phyloP scores from a whole-genome alignment of 2,329 filamentous ascomycete species.

The Colletotrichum tofieldiae region DNA sequence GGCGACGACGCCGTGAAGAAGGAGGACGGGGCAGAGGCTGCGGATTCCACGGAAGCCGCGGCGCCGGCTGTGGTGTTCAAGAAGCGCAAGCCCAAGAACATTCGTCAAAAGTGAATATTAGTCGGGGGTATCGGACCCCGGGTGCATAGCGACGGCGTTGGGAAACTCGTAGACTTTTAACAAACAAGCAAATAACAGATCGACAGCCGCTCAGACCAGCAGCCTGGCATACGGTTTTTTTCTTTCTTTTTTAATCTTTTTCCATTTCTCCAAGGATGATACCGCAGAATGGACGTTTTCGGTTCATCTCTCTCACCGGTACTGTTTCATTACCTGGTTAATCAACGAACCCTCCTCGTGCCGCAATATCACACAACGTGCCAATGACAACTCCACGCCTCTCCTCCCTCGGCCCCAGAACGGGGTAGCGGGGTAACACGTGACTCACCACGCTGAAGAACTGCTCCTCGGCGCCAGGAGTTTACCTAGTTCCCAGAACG shows the following conservation, averaged over 20 bases:
- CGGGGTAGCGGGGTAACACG: conserved; percentile 19
- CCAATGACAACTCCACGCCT: not conserved
- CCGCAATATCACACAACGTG: not conserved
- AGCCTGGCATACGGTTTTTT: not conserved
- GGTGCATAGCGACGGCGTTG: conserved; percentile 34
- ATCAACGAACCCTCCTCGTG: not conserved
- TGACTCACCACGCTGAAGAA: conserved; percentile 6
- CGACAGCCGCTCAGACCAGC: not conserved
- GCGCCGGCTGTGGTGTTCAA: conserved; percentile 79
- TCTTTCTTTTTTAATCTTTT: not conserved
- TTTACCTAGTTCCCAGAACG: not conserved
- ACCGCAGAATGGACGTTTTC: not conserved
- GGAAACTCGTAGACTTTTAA: not conserved
- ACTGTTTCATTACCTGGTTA: not conserved
- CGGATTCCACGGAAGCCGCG: conserved; percentile 46
- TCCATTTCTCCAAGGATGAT: not conserved
- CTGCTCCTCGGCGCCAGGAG: not conserved
- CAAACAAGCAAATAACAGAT: not conserved
- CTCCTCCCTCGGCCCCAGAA: not conserved
- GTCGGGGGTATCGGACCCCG: not conserved
- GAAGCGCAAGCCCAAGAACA: conserved; percentile 80
- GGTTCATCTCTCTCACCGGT: not conserved
- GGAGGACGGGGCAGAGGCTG: conserved; percentile 52
- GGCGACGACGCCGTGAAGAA: conserved; percentile 55
- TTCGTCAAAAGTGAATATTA: conserved; percentile 69